Base-by-base conservation (phyloP, 768 basidiomycete genomes). In the Clavulina sp. region DNA sequence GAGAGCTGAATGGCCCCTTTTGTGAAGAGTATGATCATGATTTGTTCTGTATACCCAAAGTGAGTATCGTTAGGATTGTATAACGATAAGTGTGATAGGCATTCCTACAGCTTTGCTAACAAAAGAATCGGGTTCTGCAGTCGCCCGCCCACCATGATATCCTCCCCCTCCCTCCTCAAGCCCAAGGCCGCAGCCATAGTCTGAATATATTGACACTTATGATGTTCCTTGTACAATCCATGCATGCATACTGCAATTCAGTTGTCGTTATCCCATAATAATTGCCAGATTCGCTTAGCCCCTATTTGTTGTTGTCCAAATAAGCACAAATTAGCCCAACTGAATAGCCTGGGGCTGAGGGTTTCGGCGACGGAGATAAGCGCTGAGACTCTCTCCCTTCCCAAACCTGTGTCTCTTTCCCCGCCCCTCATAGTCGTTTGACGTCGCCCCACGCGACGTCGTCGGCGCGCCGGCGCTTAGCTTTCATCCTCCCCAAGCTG, bases 401-500 rank as follows among this genome's bases (percentile, higher is more conserved):
- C 41, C 41, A 54, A 4, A 24, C 33, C 32, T 31, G 40, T 30
- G 24, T 29, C 30, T 41, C 2, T 31, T 33, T 29, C 50, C 49
- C 38, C 53, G 33, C 34, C 26, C 55, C 43, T 32, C 26, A 24
- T 23, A 7, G n/a, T 24, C 54, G 36, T 29, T 55, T 34, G 28
- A 48, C 54, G 9, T 24, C 34, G 41, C 47, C 50, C 16, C 9
- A 18, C 4, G 28, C 38, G 2, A 16, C 2, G 21, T 19, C 48
- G 5, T 36, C 51, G 16, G 50, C 51, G 29, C 31, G 26, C 38
- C 41, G n/a, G 13, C 36, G 21, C 30, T 16, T 23, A 26, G 29
- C 52, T 1, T 16, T 53, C 29, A 29, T 50, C 56, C 2, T 55
- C 57, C 5, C 47, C 52, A 5, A 57, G 32, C 21, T 36, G 57